Evolutionary conservation across 495 filamentous ascomycete species (phyloP).

Genomic region (Mycothermus thermophilus): DNA sequence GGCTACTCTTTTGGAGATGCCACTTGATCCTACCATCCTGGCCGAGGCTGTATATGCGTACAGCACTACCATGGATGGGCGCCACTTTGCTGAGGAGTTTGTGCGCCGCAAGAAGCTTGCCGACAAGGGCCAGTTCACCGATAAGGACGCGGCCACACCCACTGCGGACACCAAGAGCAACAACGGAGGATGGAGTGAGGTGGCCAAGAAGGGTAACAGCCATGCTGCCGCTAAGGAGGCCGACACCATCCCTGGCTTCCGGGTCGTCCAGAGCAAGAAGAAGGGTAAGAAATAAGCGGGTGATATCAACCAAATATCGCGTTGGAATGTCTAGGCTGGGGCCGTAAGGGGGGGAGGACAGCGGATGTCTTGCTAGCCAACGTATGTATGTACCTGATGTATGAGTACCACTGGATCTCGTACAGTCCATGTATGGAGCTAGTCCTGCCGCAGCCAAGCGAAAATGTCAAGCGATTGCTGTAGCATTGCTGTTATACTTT

Average conservation of each 20-base stretch:
- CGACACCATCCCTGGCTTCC: slow-evolving; percentile 52
- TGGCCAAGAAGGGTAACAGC: slow-evolving; percentile 71
- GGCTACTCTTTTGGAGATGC: slow-evolving; percentile 55
- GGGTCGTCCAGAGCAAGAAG: slow-evolving; percentile 84
- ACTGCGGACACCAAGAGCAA: slow-evolving; percentile 32
- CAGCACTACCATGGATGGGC: slow-evolving; percentile 75
- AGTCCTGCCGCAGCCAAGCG: too few relatives aligned
- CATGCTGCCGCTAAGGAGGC: slow-evolving; percentile 27
- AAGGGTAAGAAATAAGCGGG: slow-evolving; percentile 51
- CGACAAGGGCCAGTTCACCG: slow-evolving; percentile 73
- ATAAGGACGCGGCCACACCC: slow-evolving; percentile 39
- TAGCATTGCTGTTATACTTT: too few relatives aligned
- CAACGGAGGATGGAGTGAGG: slow-evolving; percentile 84
- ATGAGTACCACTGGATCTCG: neutral
- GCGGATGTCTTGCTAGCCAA: too few relatives aligned
- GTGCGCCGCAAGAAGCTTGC: slow-evolving; percentile 83
- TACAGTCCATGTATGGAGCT: too few relatives aligned
- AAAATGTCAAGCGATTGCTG: too few relatives aligned
- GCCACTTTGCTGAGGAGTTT: slow-evolving; percentile 89
- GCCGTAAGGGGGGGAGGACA: neutral
- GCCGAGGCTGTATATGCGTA: slow-evolving; percentile 76
- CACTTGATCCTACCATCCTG: slow-evolving; percentile 64
- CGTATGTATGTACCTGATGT: too few relatives aligned
- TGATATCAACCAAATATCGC: too few relatives aligned
- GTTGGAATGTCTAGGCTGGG: neutral